phyloP scores from a whole-genome alignment of 2,329 filamentous ascomycete species.

The Talaromyces marneffei region DNA sequence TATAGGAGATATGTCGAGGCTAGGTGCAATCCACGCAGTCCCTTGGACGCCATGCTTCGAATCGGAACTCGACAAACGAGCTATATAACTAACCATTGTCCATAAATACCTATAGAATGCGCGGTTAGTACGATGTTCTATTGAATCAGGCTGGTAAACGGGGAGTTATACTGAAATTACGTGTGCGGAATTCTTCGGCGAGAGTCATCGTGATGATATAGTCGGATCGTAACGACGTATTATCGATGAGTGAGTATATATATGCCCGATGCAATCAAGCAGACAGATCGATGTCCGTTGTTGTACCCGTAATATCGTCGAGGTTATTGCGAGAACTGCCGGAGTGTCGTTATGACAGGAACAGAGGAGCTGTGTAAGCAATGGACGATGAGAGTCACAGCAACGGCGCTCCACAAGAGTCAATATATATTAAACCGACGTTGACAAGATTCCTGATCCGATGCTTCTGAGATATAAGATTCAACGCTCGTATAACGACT shows the following conservation, averaged over 20 bases:
- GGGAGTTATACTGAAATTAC: constrained; percentile 58
- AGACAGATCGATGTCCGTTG: not conserved
- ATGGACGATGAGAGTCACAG: not conserved
- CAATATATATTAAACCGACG: not conserved
- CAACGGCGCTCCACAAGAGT: not conserved
- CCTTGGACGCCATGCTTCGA: not conserved
- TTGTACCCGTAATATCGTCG: not conserved
- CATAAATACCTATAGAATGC: constrained; percentile 55
- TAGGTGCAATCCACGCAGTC: not conserved
- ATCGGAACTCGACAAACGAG: not conserved
- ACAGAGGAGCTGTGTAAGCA: not conserved
- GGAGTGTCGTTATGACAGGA: not conserved
- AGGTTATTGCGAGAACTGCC: not conserved
- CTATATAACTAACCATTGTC: constrained; percentile 55
- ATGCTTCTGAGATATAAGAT: not conserved
- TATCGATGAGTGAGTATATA: not conserved
- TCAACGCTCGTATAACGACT: not conserved
- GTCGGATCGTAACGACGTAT: not conserved
- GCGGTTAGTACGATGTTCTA: constrained; percentile 4
- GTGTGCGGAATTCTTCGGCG: constrained; percentile 57
- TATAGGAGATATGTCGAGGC: not conserved
- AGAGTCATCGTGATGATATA: constrained; percentile 47
- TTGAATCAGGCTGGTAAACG: constrained; percentile 3
- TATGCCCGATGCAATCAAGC: not conserved
- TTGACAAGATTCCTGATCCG: not conserved